Percentiles rank a stretch among this genome's conserved stretches.
phyloP scores from a whole-genome alignment of 495 filamentous ascomycete genomes.

The Cudoniella acicularis region DNA sequence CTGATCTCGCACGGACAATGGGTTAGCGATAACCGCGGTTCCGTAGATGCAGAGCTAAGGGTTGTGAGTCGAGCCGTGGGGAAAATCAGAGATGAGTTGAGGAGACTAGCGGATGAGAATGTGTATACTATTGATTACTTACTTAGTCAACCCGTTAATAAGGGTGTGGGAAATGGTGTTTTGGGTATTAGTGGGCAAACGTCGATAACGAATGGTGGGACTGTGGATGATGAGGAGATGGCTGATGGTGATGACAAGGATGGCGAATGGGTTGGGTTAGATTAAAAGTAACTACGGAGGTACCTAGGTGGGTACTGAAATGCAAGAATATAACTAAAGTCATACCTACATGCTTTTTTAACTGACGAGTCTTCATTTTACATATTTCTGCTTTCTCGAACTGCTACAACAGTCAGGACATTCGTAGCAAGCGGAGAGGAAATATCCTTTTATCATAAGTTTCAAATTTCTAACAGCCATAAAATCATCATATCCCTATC shows the following conservation, averaged over 20 bases:
- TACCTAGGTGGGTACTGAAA: slow-evolving; percentile 6
- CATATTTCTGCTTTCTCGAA: no score
- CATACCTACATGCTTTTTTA: neutral
- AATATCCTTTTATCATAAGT: no score
- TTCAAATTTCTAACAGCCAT: no score
- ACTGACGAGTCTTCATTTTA: no score
- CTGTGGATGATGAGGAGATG: slow-evolving; percentile 19
- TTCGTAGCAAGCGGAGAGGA: no score
- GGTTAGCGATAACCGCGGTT: slow-evolving; percentile 71
- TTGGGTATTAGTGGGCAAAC: no score
- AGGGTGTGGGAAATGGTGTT: slow-evolving; percentile 17
- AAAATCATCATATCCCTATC: no score
- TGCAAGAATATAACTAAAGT: neutral
- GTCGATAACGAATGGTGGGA: no score
- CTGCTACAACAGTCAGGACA: no score
- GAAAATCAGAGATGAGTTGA: slow-evolving; percentile 70
- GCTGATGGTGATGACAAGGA: slow-evolving; percentile 31
- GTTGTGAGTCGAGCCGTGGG: slow-evolving; percentile 70
- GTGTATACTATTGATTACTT: slow-evolving; percentile 82
- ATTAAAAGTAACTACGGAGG: slow-evolving; percentile 38
- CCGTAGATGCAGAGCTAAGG: slow-evolving; percentile 77
- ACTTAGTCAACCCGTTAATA: slow-evolving; percentile 23
- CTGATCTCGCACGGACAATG: slow-evolving; percentile 77
- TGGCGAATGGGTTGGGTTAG: slow-evolving; percentile 52
- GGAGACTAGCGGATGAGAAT: slow-evolving; percentile 80